These are phyloP conservation scores for Artemisia tridentata DNA, from an alignment of 129 eudicot genomes.

Conservation along the genomic window DNA sequence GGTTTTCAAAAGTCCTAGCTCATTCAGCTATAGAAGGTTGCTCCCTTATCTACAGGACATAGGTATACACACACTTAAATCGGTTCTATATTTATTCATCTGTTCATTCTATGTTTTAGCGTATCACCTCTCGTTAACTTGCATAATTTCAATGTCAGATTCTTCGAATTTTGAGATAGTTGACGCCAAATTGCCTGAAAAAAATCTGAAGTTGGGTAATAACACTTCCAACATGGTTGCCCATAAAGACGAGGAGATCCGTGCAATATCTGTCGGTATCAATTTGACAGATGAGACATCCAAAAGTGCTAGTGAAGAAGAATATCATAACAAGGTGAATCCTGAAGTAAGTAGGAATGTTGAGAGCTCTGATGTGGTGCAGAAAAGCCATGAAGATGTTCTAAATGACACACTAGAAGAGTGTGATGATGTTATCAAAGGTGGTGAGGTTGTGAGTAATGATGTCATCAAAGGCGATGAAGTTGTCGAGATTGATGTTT, in stretches of 20 bases:
- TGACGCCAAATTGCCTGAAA: constrained; percentile 25
- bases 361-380: constrained; percentile 29
- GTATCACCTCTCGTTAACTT: background rate
- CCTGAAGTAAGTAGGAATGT: background rate
- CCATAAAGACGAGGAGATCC: constrained; percentile 5
- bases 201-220: constrained; percentile 19
- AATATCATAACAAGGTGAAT: background rate
- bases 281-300: too few species aligned
- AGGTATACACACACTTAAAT: constrained; percentile 28
- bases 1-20: constrained; percentile 54
- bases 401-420: constrained; percentile 30
- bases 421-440: constrained; percentile 33
- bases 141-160: constrained; percentile 23
- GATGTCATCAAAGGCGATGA: constrained; percentile 4
- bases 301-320: constrained; percentile 1
- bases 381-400: constrained; percentile 24
- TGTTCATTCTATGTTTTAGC: background rate
- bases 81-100: background rate
- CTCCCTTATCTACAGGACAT: constrained; percentile 54
- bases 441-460: background rate
- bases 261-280: background rate
- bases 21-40: constrained; percentile 66
- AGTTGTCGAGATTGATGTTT: background rate
- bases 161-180: constrained; percentile 37
- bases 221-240: background rate